phyloP scores from a whole-genome alignment of 208 protist species.

The Strigomonas galati region DNA sequence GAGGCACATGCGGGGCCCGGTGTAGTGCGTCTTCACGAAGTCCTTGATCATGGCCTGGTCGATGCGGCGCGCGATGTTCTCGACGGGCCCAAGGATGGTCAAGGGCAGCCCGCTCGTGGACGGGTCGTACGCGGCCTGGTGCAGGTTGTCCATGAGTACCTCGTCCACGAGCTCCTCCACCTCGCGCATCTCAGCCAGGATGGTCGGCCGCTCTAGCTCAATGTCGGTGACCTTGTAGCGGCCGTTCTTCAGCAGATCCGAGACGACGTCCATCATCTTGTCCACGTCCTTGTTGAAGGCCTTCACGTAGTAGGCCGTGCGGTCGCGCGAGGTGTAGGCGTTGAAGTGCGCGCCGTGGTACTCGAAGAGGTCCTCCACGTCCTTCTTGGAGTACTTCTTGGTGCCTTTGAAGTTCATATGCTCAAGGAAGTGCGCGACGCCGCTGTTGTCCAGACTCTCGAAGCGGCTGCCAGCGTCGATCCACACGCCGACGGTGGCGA shows the following conservation, averaged over 20 bases:
- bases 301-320: slow-evolving; percentile 96
- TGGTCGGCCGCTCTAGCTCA: slow-evolving; percentile 94
- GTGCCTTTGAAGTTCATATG: slow-evolving; percentile 99
- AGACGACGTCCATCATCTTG: slow-evolving; percentile 94
- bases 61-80: slow-evolving; percentile 95
- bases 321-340: slow-evolving; percentile 98
- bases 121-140: slow-evolving; percentile 94
- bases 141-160: slow-evolving; percentile 97
- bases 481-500: slow-evolving; percentile 96
- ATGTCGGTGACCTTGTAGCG: slow-evolving; percentile 80
- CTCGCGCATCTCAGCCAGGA: slow-evolving; percentile 96
- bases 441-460: slow-evolving; percentile 96
- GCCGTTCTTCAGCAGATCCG: slow-evolving; percentile 96
- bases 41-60: slow-evolving; percentile 84
- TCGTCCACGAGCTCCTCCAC: slow-evolving; percentile 94
- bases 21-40: slow-evolving; percentile 96
- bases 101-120: slow-evolving; percentile 85
- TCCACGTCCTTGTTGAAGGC: slow-evolving; percentile 93
- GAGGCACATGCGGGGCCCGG: slow-evolving; percentile 96
- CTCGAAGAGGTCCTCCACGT: slow-evolving; percentile 95
- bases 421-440: slow-evolving; percentile 98
- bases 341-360: slow-evolving; percentile 97
- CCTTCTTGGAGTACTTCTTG: slow-evolving; percentile 77
- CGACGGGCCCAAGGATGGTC: slow-evolving; percentile 97
- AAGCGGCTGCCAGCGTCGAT: slow-evolving; percentile 97